Evolutionary conservation across 1,284 basidiomycete genomes (phyloP).

Genomic region (Pseudozyma sp.): DNA sequence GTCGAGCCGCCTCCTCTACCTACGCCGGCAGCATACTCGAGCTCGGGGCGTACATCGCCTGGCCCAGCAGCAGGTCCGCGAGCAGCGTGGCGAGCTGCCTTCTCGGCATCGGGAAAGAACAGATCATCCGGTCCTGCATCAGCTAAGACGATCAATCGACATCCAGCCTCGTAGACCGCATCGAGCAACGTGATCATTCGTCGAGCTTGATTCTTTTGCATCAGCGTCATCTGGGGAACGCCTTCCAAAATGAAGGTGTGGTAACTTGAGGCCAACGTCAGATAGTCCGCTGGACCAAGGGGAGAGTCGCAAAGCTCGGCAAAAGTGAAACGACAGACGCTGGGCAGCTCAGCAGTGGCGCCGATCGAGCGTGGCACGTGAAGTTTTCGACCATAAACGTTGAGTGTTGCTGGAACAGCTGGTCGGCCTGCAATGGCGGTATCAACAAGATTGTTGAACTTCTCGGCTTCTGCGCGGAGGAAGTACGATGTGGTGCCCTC

Average conservation of each 20-base stretch:
- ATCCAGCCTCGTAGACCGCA: slow-evolving; percentile 73
- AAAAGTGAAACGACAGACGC: slow-evolving; percentile 75
- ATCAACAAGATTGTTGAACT: slow-evolving; percentile 25
- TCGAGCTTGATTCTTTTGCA: slow-evolving; percentile 78
- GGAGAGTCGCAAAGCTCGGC: slow-evolving; percentile 76
- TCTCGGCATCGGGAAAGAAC: slow-evolving; percentile 74
- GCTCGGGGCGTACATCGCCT: slow-evolving; percentile 35
- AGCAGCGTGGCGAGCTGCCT: slow-evolving; percentile 31
- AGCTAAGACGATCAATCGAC: slow-evolving; percentile 70
- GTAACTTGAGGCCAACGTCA: slow-evolving; percentile 76
- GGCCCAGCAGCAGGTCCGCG: slow-evolving; percentile 43
- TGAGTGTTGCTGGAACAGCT: slow-evolving; percentile 53
- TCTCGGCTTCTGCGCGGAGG: slow-evolving; percentile 43
- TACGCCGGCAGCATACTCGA: slow-evolving; percentile 6
- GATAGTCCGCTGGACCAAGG: slow-evolving; percentile 79
- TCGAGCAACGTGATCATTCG: slow-evolving; percentile 80
- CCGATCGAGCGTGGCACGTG: slow-evolving; percentile 72
- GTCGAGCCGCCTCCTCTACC: neutral
- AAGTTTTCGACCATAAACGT: slow-evolving; percentile 73
- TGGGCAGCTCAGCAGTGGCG: slow-evolving; percentile 49
- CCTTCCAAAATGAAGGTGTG: slow-evolving; percentile 75
- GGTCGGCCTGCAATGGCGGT: slow-evolving; percentile 22
- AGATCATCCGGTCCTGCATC: slow-evolving; percentile 73
- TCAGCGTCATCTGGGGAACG: slow-evolving; percentile 75
- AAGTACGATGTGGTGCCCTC: slow-evolving; percentile 41